Conservation (phyloP, 495 filamentous ascomycete species). For the Daldinia decipiens region DNA sequence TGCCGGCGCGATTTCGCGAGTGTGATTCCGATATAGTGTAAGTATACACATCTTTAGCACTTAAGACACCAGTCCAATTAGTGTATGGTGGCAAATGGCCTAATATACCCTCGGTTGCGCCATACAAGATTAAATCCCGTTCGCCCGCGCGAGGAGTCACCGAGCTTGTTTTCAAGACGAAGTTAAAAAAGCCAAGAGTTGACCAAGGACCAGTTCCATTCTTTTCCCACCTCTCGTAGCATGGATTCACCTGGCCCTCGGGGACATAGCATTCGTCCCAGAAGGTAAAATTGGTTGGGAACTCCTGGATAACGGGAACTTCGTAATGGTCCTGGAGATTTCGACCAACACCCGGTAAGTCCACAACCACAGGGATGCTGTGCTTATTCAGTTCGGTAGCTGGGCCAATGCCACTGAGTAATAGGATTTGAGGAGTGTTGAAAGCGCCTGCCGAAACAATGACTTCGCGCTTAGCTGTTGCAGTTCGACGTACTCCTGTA, state of each 20-base stretch:
- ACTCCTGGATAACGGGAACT: slow-evolving; percentile 11
- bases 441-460: slow-evolving; percentile 5
- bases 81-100: background rate
- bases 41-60: background rate
- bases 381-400: slow-evolving; percentile 2
- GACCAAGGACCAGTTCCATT: slow-evolving; percentile 2
- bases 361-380: background rate
- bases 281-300: slow-evolving; percentile 4
- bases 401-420: slow-evolving; percentile 7
- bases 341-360: background rate
- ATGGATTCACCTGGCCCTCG: slow-evolving; percentile 3
- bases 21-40: slow-evolving; percentile 10
- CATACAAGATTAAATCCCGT: background rate
- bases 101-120: background rate
- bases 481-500: slow-evolving; percentile 1
- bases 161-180: slow-evolving; percentile 1
- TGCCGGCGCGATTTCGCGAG: slow-evolving; percentile 5
- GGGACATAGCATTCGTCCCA: slow-evolving; percentile 3
- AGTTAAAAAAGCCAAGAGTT: slow-evolving; percentile 2
- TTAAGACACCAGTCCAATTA: background rate
- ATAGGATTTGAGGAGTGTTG: slow-evolving; percentile 3
- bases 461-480: background rate
- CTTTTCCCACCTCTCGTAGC: slow-evolving; percentile 2
- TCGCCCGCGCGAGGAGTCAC: slow-evolving; percentile 3
- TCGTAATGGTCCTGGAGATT: slow-evolving; percentile 10